These are phyloP conservation scores for Aphanomyces astaci DNA, from an alignment of 352 stramenopile species.

Conservation along the genomic window DNA sequence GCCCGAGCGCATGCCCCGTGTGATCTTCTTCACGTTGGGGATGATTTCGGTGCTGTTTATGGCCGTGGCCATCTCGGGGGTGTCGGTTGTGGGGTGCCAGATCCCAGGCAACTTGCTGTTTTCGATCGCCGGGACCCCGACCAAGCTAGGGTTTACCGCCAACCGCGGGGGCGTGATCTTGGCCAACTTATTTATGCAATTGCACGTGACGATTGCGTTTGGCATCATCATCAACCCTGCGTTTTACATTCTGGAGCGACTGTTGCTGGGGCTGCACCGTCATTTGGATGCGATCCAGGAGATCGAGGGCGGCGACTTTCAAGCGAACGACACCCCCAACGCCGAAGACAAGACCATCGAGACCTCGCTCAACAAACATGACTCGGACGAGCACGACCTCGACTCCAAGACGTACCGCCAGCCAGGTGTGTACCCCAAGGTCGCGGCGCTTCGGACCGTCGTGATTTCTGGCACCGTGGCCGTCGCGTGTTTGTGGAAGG, in stretches of 20 bases:
- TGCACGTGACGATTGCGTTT: slow-evolving; percentile 27
- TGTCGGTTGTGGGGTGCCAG: slow-evolving; percentile 23
- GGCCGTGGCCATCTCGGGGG: slow-evolving; percentile 13
- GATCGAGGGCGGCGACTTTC: background rate
- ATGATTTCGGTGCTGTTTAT: slow-evolving; percentile 46
- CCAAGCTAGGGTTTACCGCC: slow-evolving; percentile 21
- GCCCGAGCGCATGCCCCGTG: slow-evolving; percentile 49
- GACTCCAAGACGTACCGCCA: slow-evolving; percentile 4
- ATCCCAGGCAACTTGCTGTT: slow-evolving; percentile 27
- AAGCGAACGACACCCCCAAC: background rate
- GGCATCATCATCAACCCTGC: slow-evolving; percentile 2
- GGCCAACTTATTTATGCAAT: slow-evolving; percentile 22
- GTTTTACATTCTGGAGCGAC: slow-evolving; percentile 2
- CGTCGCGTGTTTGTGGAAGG: slow-evolving; percentile 10
- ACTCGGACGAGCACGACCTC: slow-evolving; percentile 1
- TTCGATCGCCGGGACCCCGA: slow-evolving; percentile 13
- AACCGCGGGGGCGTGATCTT: slow-evolving; percentile 22
- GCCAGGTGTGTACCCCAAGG: slow-evolving; percentile 14
- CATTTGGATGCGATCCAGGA: background rate
- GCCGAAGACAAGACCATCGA: slow-evolving; percentile 1
- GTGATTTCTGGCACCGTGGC: background rate
- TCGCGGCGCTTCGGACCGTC: slow-evolving; percentile 1
- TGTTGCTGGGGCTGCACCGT: slow-evolving; percentile 15
- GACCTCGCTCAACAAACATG: background rate
- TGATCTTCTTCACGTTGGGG: slow-evolving; percentile 44